A percentile compares a stretch with the other conserved stretches of the same genome.
phyloP scores from a whole-genome alignment of 169 alveolate species.

The Prorocentrum cordatum region DNA sequence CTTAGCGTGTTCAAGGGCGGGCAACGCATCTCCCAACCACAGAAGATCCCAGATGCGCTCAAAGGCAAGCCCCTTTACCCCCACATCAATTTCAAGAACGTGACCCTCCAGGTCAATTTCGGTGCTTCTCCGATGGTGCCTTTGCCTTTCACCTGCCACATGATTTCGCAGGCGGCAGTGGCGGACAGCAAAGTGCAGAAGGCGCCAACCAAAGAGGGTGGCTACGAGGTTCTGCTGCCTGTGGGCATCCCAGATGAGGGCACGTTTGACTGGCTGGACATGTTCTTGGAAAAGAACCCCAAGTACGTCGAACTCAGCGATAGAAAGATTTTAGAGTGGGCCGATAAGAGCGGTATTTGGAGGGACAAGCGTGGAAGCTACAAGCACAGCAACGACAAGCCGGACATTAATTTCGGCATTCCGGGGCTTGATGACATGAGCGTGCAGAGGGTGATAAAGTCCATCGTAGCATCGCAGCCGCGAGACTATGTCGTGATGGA shows the following conservation, averaged over 20 bases:
- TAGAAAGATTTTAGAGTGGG: slow-evolving; percentile 50
- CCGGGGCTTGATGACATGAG: slow-evolving; percentile 20
- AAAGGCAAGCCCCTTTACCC: slow-evolving; percentile 1
- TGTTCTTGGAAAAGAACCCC: neutral
- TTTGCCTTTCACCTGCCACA: slow-evolving; percentile 1
- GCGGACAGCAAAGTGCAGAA: neutral
- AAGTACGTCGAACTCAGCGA: slow-evolving; percentile 33
- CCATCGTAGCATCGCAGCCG: too few relatives aligned
- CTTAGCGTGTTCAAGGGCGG: neutral
- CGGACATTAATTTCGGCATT: slow-evolving; percentile 40
- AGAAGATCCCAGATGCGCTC: neutral
- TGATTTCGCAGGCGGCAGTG: neutral
- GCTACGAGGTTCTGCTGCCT: neutral
- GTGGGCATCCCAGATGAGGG: neutral
- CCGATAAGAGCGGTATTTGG: slow-evolving; percentile 15
- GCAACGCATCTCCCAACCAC: neutral
- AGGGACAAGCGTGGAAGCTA: slow-evolving; percentile 2
- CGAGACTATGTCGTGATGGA: too few relatives aligned
- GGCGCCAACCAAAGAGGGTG: neutral
- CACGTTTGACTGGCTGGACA: neutral
- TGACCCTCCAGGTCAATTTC: neutral
- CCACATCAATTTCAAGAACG: neutral
- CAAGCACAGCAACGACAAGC: slow-evolving; percentile 45
- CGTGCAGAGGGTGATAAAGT: too few relatives aligned
- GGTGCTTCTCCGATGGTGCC: neutral